These are phyloP conservation scores for Achlya hypogyna DNA, from an alignment of 352 stramenopile genomes.

Conservation along the genomic window DNA sequence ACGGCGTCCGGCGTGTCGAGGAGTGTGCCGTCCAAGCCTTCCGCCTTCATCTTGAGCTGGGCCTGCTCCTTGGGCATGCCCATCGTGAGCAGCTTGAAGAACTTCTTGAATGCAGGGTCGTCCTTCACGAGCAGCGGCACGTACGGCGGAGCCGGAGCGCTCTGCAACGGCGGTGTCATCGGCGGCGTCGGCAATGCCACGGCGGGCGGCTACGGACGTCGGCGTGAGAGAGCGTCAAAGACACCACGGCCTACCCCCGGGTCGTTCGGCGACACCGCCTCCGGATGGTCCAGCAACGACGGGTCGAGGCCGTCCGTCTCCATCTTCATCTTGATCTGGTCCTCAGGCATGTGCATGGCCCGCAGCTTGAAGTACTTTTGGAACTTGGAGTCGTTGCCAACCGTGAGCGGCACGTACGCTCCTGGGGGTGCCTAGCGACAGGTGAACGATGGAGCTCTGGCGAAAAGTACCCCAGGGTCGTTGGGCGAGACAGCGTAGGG, in stretches of 20 bases:
- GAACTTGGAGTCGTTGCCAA: constrained; percentile 66
- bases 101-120: constrained; percentile 63
- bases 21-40: constrained; percentile 47
- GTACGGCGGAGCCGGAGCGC: constrained; percentile 35
- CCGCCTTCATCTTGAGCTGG: constrained; percentile 73
- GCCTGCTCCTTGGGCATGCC: constrained; percentile 76
- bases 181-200: not conserved
- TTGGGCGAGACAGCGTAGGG: constrained; percentile 67
- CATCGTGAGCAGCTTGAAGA: constrained; percentile 76
- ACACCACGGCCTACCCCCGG: constrained; percentile 44
- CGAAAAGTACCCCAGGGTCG: constrained; percentile 42
- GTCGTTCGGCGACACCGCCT: constrained; percentile 64
- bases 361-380: constrained; percentile 85
- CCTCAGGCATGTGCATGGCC: constrained; percentile 64
- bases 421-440: constrained; percentile 42
- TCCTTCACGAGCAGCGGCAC: constrained; percentile 64
- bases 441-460: not conserved
- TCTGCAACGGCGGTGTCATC: not conserved
- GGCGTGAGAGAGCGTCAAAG: not conserved
- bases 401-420: constrained; percentile 57
- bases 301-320: constrained; percentile 66
- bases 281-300: constrained; percentile 49
- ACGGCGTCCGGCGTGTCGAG: constrained; percentile 63
- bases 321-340: constrained; percentile 85
- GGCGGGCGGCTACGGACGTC: not conserved